These are phyloP conservation scores for Agapanthus africanus DNA, from an alignment of 106 monocot genomes.

Conservation along the genomic window DNA sequence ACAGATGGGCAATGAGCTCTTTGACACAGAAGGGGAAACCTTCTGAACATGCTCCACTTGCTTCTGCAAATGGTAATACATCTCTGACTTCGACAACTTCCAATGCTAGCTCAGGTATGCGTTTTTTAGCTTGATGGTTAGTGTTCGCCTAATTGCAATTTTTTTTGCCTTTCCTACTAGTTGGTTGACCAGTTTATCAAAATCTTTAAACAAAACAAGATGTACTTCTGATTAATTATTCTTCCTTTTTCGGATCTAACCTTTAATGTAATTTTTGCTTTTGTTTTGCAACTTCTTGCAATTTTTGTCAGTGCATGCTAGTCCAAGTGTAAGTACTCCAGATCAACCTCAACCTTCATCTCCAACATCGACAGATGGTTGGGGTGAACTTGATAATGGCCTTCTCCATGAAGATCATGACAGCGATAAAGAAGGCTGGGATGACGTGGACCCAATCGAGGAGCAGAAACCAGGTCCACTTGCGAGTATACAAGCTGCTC, in stretches of 20 bases:
- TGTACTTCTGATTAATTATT: background rate
- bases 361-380: conserved; percentile 72
- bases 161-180: background rate
- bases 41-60: conserved; percentile 54
- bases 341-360: conserved; percentile 68
- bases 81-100: conserved; percentile 37
- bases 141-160: background rate
- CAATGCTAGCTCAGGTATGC: conserved; percentile 46
- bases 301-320: conserved; percentile 14
- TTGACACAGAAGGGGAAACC: conserved; percentile 81
- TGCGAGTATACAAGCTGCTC: conserved; percentile 74
- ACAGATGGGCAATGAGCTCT: conserved; percentile 98
- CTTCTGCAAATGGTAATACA: conserved; percentile 39
- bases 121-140: conserved; percentile 4
- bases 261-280: conserved; percentile 3
- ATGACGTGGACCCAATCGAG: conserved; percentile 75
- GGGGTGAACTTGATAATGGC: conserved; percentile 76
- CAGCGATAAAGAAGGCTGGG: conserved; percentile 93
- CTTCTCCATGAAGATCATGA: conserved; percentile 40
- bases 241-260: too few relatives aligned
- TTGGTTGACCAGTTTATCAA: background rate
- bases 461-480: conserved; percentile 45
- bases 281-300: background rate
- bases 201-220: background rate
- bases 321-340: conserved; percentile 25